Base-by-base conservation (phyloP, 331 rosid species). In the Malus hybrid region DNA sequence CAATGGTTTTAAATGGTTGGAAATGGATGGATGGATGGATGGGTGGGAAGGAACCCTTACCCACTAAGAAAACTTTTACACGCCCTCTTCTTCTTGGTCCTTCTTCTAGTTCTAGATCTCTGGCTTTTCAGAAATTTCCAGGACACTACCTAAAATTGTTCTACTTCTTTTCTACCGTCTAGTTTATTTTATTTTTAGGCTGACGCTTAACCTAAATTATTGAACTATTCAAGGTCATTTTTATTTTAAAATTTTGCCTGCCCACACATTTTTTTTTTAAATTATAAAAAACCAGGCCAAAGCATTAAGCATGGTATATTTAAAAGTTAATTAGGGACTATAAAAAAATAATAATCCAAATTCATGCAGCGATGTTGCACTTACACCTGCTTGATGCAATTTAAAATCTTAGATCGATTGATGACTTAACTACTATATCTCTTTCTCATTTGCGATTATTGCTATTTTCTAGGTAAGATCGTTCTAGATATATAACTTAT, bases 11-110 rank as follows among this genome's bases (percentile, higher is more conserved):
- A 77, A 60, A 13, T 18, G 76, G 20, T 50, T 73, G 75, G 50
- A 65, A 20, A 62, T 62, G 6, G 48, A 10, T 42, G 46, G 44
- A 39, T 76, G 11, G 65, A 67, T 74, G 6, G 58, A 19, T 73
- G 63, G 81, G 55, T 76, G 10, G 62, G 50, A 78, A 34, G 61
- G 42, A 78, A 55, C 75, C 22, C 91, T 87, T 85, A 60, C 81
- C 80, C 71, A 29, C 73, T 75, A 79, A 79, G 85, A 76, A 55
- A 77, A 66, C 44, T 32, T 18, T 71, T 82, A 85, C 79, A 63
- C 0, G 3, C 20, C 76, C 74, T 44, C 61, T 71, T 70, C 72
- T 34, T 7, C 34, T 42, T 42, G 72, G 4, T 16, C 46, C 68
- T 77, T 69, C 58, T 71, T 55, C 70, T 10, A 10, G 61, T 63